Percentiles rank a stretch among this genome's conserved stretches.
These are phyloP conservation scores for Boletus sp. DNA, from an alignment of 768 basidiomycete genomes.

Conservation along the genomic window DNA sequence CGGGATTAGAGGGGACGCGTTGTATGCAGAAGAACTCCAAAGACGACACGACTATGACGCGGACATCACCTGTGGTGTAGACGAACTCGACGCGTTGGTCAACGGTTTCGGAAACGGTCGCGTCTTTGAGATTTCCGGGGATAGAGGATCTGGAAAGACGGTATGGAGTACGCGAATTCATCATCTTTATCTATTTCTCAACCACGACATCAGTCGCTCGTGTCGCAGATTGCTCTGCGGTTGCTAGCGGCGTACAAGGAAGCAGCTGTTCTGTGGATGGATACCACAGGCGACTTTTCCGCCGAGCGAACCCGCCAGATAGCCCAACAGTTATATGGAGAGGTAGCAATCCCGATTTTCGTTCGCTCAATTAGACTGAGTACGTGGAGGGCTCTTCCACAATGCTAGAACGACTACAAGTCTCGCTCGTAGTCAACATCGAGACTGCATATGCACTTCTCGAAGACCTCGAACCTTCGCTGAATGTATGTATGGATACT, in stretches of 20 bases:
- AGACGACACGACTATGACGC: conserved; percentile 8
- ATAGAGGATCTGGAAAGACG: conserved; percentile 64
- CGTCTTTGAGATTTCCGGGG: conserved; percentile 70
- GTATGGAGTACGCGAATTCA: conserved; percentile 38
- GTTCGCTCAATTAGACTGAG: conserved; percentile 3
- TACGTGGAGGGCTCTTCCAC: conserved; percentile 26
- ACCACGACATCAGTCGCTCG: conserved; percentile 49
- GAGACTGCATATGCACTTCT: conserved; percentile 53
- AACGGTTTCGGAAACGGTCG: conserved; percentile 47
- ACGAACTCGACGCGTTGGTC: conserved; percentile 52
- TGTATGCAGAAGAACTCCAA: conserved; percentile 21
- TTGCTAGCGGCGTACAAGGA: conserved; percentile 42
- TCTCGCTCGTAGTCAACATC: conserved; percentile 58
- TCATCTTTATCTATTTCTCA: conserved; percentile 1
- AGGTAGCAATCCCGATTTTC: conserved; percentile 22
- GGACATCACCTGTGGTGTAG: conserved; percentile 37
- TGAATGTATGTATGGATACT: conserved; percentile 24
- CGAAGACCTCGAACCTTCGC: conserved; percentile 37
- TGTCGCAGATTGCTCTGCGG: conserved; percentile 55
- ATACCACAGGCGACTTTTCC: conserved; percentile 68
- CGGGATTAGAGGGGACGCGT: conserved; percentile 34
- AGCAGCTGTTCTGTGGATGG: conserved; percentile 63
- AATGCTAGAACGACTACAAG: conserved; percentile 54
- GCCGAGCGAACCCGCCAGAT: conserved; percentile 44
- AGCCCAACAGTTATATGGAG: conserved; percentile 28